Base-by-base conservation (phyloP, 768 basidiomycete species). In the Rhodotorula taiwanensis region DNA sequence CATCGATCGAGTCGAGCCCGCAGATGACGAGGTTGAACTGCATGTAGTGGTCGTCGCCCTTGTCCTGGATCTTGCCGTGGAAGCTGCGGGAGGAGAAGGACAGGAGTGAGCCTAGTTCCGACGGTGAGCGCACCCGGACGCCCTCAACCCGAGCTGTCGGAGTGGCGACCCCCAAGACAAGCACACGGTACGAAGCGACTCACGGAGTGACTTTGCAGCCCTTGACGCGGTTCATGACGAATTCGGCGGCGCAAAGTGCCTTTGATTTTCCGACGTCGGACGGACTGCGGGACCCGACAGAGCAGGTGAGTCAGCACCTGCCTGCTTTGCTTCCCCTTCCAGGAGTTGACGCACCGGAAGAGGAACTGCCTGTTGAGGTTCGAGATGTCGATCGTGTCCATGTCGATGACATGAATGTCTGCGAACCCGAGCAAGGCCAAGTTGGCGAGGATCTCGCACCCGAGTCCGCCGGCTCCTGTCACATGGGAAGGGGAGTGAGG, bases 311-410 rank as follows among this genome's bases (percentile, higher is more conserved):
- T 44, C 52, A 30, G 31, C 10, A n/a, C 8, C 20, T 25, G 6
- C 4, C 18, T 2, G 2, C 16, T 36, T 42, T 30, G n/a, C 25
- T 33, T 27, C 30, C 10, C 5, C 42, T n/a, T 21, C 14, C 10
- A 25, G 33, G 21, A 25, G 7, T 3, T 25, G 44, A 36, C 28
- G 45, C 69, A 90, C 94, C 95, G 83, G 79, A 99, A 99, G 28
- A 99, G 80, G 76, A 99, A 99, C 77, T 99, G 95, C 53, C 95
- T 83, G 76, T 99, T 99, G 69, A 99, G 81, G 76, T 99, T 99
- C 74, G 92, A 97, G 74, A 99, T 88, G 78, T 99, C 94, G 75
- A 98, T 99, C 21, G 94, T 97, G 80, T 99, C 94, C 93, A 99
- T 98, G 80, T 99, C 95, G 74, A 99, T 98, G 64, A 99, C 93